Evolutionary conservation across 2,329 filamentous ascomycete species (phyloP).

Genomic region (Onygenales sp.): DNA sequence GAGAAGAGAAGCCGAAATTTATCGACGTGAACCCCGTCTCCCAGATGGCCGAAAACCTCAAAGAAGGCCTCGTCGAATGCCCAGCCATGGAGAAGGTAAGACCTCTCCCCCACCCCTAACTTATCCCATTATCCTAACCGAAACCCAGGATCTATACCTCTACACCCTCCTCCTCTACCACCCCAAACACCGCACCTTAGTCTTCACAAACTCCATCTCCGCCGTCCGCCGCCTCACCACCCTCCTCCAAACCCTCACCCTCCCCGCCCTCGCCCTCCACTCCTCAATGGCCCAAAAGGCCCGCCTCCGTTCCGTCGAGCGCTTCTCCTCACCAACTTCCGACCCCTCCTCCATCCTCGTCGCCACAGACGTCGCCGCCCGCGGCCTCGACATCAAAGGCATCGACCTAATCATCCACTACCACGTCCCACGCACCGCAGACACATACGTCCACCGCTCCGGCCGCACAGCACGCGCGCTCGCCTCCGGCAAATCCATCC

Average conservation of each 20-base stretch:
- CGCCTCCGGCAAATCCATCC: slow-evolving; percentile 66
- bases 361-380: slow-evolving; percentile 86
- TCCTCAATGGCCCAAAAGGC: slow-evolving; percentile 96
- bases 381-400: slow-evolving; percentile 84
- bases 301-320: slow-evolving; percentile 82
- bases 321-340: slow-evolving; percentile 57
- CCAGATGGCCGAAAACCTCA: slow-evolving; percentile 78
- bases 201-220: slow-evolving; percentile 95
- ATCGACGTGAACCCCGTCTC: slow-evolving; percentile 83
- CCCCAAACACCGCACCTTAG: slow-evolving; percentile 67
- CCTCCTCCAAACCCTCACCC: slow-evolving; percentile 69
- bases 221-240: slow-evolving; percentile 79
- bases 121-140: slow-evolving; percentile 13
- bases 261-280: slow-evolving; percentile 70
- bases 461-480: slow-evolving; percentile 84
- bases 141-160: slow-evolving; percentile 71
- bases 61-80: slow-evolving; percentile 87
- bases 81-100: slow-evolving; percentile 80
- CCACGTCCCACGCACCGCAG: slow-evolving; percentile 82
- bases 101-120: background rate
- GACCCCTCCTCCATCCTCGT: slow-evolving; percentile 62
- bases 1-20: slow-evolving; percentile 74
- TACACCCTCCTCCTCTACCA: slow-evolving; percentile 81
- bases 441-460: slow-evolving; percentile 91
- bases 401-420: slow-evolving; percentile 92